Evolutionary conservation across 2,329 filamentous ascomycete species (phyloP), one percentile per base, ranked within the genome.

Genomic region (Verticillium isaacii): DNA sequence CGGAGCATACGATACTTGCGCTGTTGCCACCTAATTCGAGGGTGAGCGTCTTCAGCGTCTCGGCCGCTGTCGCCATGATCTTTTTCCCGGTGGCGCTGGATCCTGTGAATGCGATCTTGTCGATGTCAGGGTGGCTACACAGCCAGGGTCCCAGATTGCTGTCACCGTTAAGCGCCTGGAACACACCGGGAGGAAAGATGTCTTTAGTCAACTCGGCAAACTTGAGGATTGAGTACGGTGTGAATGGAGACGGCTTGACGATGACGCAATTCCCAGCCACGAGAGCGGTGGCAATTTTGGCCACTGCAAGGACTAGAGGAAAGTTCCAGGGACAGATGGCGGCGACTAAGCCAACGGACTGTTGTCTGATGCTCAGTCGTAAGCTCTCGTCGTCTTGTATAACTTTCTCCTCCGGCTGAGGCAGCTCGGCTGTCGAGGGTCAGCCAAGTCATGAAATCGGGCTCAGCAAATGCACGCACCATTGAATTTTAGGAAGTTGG

Each of bases 51-150:
- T 88, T 89, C 32, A 89, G 73, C 0, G 84, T 85, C 69, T 80
- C 79, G 29, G 82, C 76, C 59, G 79, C 80, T n/a, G 78, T 80
- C 61, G 79, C 79, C 78, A 86, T 82, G 60, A 89, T 82, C 70
- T 80, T 81, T 76, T 87, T 88, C 11, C 86, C 86, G 0, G 84
- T 87, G 0, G 78, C 76, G 7, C 78, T 84, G 12, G 83, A 87
- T 2, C 87, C 86, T 0, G 87, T 89, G 73, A 89, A 89, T 66
- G 78, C 80, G 69, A 89, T 82, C 77, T 87, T 89, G 61, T 82
- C 78, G 61, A 89, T 80, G 23, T 78, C 82, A 0, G 84, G 83
- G 67, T 89, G 86, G n/a, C 70, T 71, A 0, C 84, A 87, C 59
- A 89, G 71, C 78, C 78, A 80, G 1, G 82, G 84, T 4, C 87